A percentile compares a stretch with the other conserved stretches of the same genome.
These are phyloP conservation scores for Rosa persica DNA, from an alignment of 306 rosid genomes.

Conservation along the genomic window DNA sequence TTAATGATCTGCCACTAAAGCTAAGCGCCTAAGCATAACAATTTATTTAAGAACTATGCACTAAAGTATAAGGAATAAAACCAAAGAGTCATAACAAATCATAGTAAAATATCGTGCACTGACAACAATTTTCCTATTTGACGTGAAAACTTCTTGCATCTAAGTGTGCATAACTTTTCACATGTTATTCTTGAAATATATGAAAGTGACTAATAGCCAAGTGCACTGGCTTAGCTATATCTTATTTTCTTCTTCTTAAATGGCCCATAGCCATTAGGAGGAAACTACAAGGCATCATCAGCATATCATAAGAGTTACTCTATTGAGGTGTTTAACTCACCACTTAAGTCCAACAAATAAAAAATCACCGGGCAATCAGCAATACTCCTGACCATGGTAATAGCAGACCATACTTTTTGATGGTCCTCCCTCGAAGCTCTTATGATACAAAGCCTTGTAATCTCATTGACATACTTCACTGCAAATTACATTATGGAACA, in stretches of 20 bases:
- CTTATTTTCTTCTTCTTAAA: neutral
- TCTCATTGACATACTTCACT: constrained; percentile 81
- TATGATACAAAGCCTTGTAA: constrained; percentile 71
- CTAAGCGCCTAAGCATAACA: neutral
- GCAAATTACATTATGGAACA: constrained; percentile 8
- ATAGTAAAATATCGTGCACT: neutral
- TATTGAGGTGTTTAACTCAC: constrained; percentile 35
- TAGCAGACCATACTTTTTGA: constrained; percentile 75
- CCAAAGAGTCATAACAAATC: neutral
- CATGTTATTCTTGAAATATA: neutral
- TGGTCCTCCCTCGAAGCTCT: constrained; percentile 70
- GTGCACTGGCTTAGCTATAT: neutral
- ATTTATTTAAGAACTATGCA: neutral
- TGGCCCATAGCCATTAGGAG: neutral
- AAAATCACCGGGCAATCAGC: constrained; percentile 59
- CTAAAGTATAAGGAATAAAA: neutral
- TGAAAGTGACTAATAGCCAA: neutral
- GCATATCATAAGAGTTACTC: neutral
- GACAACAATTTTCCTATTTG: neutral
- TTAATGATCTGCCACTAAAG: neutral
- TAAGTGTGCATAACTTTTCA: neutral
- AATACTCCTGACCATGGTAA: constrained; percentile 68
- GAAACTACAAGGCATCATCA: constrained; percentile 8
- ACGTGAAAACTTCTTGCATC: neutral
- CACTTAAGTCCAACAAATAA: constrained; percentile 64